phyloP scores from a whole-genome alignment of 2,329 filamentous ascomycete genomes.

The Hypoxylon sp. region DNA sequence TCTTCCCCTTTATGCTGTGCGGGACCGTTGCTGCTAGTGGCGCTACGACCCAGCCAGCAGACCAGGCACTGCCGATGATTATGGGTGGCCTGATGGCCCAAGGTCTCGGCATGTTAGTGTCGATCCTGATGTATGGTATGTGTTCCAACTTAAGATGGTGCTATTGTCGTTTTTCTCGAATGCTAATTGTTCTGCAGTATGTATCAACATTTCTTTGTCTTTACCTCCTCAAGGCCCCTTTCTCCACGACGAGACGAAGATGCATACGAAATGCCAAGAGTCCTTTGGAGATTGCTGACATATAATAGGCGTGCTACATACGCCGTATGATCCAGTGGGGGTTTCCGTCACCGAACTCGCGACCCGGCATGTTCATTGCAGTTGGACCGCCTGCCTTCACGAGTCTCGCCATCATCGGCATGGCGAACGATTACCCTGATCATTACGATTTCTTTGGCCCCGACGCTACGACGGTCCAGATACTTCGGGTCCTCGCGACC shows the following conservation, averaged over 20 bases:
- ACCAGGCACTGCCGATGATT: constrained; percentile 55
- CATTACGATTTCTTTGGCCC: constrained; percentile 46
- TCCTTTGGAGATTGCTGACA: constrained; percentile 14
- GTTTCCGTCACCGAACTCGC: constrained; percentile 55
- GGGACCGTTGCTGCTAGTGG: constrained; percentile 53
- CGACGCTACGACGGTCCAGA: constrained; percentile 45
- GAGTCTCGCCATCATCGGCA: constrained; percentile 58
- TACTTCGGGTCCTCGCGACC: constrained; percentile 56
- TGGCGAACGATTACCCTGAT: constrained; percentile 53
- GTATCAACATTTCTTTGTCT: constrained; percentile 25
- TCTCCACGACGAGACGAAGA: not conserved
- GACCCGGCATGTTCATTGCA: constrained; percentile 61
- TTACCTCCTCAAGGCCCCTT: not conserved
- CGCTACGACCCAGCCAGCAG: constrained; percentile 48
- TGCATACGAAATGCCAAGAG: not conserved
- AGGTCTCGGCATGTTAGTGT: constrained; percentile 59
- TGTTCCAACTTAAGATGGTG: not conserved
- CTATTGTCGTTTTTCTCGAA: not conserved
- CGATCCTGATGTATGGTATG: constrained; percentile 56
- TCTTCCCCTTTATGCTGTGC: constrained; percentile 53
- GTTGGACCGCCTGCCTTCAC: constrained; percentile 61
- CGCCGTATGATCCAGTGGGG: constrained; percentile 55
- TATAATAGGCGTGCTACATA: constrained; percentile 52
- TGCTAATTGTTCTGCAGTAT: constrained; percentile 25
- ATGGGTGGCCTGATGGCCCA: constrained; percentile 58